Percentiles rank a stretch among this genome's conserved stretches.
Conservation (phyloP, 768 basidiomycete species). For the Boletus vinaceobasis region DNA sequence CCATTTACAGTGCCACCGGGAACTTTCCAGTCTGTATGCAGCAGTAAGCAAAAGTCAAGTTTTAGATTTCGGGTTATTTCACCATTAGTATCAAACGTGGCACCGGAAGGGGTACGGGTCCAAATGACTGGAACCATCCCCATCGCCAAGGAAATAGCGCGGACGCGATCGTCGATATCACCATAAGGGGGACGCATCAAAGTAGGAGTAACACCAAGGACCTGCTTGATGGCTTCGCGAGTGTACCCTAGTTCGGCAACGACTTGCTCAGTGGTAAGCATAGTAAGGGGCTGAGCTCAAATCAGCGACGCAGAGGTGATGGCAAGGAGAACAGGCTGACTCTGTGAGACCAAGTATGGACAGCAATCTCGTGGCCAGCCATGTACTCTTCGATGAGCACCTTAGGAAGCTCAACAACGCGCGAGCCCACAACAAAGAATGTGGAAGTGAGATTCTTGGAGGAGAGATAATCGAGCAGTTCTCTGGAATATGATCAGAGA, state of each 20-base stretch:
- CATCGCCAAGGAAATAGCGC: conserved; percentile 88
- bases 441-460: conserved; percentile 68
- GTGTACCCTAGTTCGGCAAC: conserved; percentile 96
- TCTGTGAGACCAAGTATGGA: conserved; percentile 90
- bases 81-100: conserved; percentile 74
- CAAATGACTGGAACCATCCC: conserved; percentile 89
- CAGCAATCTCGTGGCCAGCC: conserved; percentile 74
- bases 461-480: conserved; percentile 68
- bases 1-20: conserved; percentile 70
- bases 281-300: conserved; percentile 52
- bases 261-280: conserved; percentile 74
- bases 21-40: conserved; percentile 74
- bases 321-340: conserved; percentile 31
- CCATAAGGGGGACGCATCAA: conserved; percentile 81
- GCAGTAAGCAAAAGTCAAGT: conserved; percentile 6
- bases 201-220: conserved; percentile 73
- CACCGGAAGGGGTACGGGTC: conserved; percentile 59
- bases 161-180: conserved; percentile 91
- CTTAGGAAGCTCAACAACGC: conserved; percentile 72
- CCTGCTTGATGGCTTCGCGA: conserved; percentile 73
- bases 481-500: conserved; percentile 35
- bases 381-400: conserved; percentile 80
- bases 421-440: conserved; percentile 89
- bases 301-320: conserved; percentile 8
- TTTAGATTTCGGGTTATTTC: conserved; percentile 3